phyloP scores from a whole-genome alignment of 345 rosid genomes.

The Xanthoceras sorbifolium region DNA sequence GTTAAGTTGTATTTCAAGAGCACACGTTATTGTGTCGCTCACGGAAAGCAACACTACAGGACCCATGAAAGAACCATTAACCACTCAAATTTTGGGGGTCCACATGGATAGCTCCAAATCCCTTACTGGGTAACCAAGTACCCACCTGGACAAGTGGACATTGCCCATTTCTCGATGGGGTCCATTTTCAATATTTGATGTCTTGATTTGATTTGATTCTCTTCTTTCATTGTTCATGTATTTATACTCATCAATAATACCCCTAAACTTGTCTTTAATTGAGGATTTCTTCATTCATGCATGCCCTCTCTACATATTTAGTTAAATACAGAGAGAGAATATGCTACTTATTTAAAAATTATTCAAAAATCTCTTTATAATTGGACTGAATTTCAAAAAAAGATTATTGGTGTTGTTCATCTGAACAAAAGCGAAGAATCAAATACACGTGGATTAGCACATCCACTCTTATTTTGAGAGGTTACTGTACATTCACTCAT shows the following conservation, averaged over 20 bases:
- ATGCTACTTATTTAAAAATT: no score
- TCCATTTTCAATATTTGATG: not conserved
- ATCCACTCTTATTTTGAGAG: no score
- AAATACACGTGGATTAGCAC: not conserved
- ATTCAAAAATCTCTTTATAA: no score
- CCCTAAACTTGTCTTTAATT: not conserved
- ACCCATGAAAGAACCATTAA: not conserved
- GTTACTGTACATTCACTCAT: no score
- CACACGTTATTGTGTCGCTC: no score
- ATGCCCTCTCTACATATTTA: no score
- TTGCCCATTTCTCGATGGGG: not conserved
- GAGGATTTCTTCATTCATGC: no score
- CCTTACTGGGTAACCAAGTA: not conserved
- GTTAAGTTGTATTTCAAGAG: no score
- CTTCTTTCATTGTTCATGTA: not conserved
- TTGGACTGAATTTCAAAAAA: no score
- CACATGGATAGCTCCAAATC: constrained; percentile 18
- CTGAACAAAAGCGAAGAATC: not conserved
- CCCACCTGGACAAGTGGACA: constrained; percentile 29
- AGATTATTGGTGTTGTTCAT: not conserved
- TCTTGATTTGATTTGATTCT: not conserved
- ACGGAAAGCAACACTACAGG: not conserved
- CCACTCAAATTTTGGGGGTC: constrained; percentile 14
- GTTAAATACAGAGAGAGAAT: no score
- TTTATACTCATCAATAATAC: not conserved